These are phyloP conservation scores for Aspergillus steynii DNA, from an alignment of 495 filamentous ascomycete genomes.

Conservation along the genomic window DNA sequence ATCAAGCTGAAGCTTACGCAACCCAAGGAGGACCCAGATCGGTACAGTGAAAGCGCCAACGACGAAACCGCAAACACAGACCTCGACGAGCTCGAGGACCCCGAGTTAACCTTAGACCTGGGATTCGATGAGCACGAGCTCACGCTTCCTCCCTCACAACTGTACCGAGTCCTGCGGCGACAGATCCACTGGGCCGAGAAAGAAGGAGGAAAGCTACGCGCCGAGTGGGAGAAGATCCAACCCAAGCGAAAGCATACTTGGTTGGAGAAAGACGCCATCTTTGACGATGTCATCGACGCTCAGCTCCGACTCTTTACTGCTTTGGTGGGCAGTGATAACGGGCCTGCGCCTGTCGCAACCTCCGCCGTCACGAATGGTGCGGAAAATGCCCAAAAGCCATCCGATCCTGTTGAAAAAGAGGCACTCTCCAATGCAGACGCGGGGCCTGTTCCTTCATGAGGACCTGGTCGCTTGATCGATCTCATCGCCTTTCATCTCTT, in stretches of 20 bases:
- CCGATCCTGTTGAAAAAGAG: constrained; percentile 13
- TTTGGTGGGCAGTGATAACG: constrained; percentile 29
- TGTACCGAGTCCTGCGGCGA: constrained; percentile 71
- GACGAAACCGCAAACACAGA: constrained; percentile 51
- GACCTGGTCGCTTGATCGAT: neutral
- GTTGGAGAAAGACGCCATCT: constrained; percentile 74
- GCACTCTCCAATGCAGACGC: neutral
- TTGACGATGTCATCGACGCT: constrained; percentile 60
- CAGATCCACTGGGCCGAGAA: constrained; percentile 81
- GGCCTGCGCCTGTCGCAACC: constrained; percentile 8
- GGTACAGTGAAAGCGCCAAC: constrained; percentile 51
- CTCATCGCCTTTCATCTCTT: neutral
- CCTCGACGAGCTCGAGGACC: constrained; percentile 47
- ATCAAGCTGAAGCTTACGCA: constrained; percentile 66
- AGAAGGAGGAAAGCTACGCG: constrained; percentile 61
- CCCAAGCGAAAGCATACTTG: constrained; percentile 73
- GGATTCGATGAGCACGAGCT: constrained; percentile 74
- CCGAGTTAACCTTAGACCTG: constrained; percentile 38
- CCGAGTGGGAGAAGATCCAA: constrained; percentile 65
- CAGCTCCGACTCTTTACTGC: constrained; percentile 49
- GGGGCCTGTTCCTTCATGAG: neutral
- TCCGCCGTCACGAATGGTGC: constrained; percentile 23
- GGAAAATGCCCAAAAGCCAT: constrained; percentile 27
- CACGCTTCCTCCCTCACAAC: constrained; percentile 62
- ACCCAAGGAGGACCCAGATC: constrained; percentile 54